Conservation (phyloP, 1,139 yeast genomes). For the Nadsonia starkeyi-henricii region DNA sequence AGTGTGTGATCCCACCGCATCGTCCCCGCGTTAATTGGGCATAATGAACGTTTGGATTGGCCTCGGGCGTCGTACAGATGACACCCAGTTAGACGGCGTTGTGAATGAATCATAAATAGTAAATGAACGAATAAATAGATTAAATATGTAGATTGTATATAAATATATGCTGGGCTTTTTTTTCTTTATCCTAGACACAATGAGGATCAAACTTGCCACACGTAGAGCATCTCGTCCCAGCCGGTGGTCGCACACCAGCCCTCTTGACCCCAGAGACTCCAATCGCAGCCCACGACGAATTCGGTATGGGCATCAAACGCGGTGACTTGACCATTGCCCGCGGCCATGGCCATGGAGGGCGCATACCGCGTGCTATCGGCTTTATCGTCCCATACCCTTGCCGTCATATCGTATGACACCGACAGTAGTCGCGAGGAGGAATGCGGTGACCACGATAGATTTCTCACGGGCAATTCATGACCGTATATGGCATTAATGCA, state of each 20-base stretch:
- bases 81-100: too few relatives aligned
- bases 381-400: conserved; percentile 70
- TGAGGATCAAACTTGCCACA: conserved; percentile 71
- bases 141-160: too few relatives aligned
- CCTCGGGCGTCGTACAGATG: too few relatives aligned
- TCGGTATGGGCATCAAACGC: conserved; percentile 66
- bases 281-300: conserved; percentile 90
- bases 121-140: too few relatives aligned
- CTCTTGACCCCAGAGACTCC: conserved; percentile 92
- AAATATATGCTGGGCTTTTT: too few relatives aligned
- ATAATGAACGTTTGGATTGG: too few relatives aligned
- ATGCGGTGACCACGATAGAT: conserved; percentile 84
- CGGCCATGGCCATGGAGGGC: conserved; percentile 11
- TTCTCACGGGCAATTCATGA: conserved; percentile 79
- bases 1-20: too few relatives aligned
- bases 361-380: conserved; percentile 29
- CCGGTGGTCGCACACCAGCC: conserved; percentile 94
- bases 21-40: too few relatives aligned
- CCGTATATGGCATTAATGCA: conserved; percentile 59
- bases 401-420: conserved; percentile 86
- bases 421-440: conserved; percentile 53
- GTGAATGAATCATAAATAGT: too few relatives aligned
- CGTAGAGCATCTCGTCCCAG: conserved; percentile 90
- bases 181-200: too few relatives aligned
- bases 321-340: conserved; percentile 31